Evolutionary conservation across 106 monocot species (phyloP).

Genomic region (Acorus gramineus): DNA sequence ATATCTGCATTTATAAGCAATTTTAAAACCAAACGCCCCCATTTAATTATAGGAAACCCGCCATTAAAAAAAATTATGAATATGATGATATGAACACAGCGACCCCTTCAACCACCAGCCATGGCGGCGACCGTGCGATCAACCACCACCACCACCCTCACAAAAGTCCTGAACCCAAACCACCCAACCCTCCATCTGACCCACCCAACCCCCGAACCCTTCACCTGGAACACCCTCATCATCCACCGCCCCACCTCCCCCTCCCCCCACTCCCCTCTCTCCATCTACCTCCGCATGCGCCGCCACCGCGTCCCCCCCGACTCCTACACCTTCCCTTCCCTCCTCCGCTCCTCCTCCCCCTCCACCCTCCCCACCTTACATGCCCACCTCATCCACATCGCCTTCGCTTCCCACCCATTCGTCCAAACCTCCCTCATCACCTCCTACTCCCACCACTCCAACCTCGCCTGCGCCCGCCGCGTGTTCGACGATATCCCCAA

Average conservation of each 20-base stretch:
- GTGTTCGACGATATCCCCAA: conserved; percentile 2
- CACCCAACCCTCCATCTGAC: conserved; percentile 20
- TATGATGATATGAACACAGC: no score
- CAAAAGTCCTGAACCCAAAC: conserved; percentile 3
- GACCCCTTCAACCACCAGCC: no score
- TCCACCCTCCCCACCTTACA: conserved; percentile 5
- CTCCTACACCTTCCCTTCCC: conserved; percentile 26
- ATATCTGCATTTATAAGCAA: no score
- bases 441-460: conserved; percentile 6
- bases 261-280: background rate
- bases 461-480: background rate
- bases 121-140: background rate
- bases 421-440: conserved; percentile 20
- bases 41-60: no score
- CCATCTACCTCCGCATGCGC: conserved; percentile 13
- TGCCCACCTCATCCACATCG: conserved; percentile 11
- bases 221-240: conserved; percentile 17
- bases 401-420: conserved; percentile 8
- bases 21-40: no score
- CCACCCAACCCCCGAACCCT: conserved; percentile 20
- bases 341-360: conserved; percentile 8
- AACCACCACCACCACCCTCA: background rate
- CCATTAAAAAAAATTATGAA: no score
- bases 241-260: background rate
- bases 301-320: conserved; percentile 20